Evolutionary conservation across 2,329 filamentous ascomycete genomes (phyloP).

Genomic region (Scleromitrula shiraiana): DNA sequence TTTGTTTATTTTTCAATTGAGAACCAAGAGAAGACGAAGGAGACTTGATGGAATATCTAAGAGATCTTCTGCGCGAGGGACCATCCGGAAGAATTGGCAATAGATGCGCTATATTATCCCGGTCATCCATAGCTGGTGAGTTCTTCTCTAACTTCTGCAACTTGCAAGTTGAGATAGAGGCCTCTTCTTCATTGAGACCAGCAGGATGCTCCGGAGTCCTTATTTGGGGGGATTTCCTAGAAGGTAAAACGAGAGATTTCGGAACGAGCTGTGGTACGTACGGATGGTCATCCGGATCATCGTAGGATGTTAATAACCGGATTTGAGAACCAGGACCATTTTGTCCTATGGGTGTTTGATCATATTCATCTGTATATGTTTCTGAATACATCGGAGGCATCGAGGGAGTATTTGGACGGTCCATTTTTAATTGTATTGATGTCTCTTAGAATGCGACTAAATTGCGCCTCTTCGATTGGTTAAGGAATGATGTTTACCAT

Average conservation of each 20-base stretch:
- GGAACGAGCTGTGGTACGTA: conserved; percentile 40
- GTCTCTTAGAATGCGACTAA: conserved; percentile 16
- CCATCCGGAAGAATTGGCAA: conserved; percentile 47
- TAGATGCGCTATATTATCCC: conserved; percentile 32
- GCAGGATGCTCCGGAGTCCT: conserved; percentile 32
- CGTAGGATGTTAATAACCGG: conserved; percentile 54
- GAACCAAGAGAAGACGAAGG: conserved; percentile 22
- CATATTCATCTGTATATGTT: conserved; percentile 46
- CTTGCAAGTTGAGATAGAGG: conserved; percentile 27
- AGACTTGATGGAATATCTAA: conserved; percentile 30
- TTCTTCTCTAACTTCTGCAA: conserved; percentile 28
- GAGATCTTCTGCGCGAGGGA: conserved; percentile 36
- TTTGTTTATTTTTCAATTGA: conserved; percentile 16
- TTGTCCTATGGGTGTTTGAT: conserved; percentile 37
- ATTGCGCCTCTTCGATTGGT: conserved; percentile 2
- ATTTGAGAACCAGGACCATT: conserved; percentile 42
- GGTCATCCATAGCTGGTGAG: not conserved
- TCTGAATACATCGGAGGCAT: conserved; percentile 48
- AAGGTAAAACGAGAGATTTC: conserved; percentile 20
- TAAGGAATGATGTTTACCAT: conserved; percentile 8
- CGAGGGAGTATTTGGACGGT: conserved; percentile 40
- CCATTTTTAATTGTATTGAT: conserved; percentile 20
- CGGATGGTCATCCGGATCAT: conserved; percentile 45
- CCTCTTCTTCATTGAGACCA: conserved; percentile 34
- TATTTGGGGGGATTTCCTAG: conserved; percentile 17